Percentiles rank a stretch among this genome's conserved stretches.
Conservation (phyloP, 306 rosid genomes). For the Dalbergia cultrata region DNA sequence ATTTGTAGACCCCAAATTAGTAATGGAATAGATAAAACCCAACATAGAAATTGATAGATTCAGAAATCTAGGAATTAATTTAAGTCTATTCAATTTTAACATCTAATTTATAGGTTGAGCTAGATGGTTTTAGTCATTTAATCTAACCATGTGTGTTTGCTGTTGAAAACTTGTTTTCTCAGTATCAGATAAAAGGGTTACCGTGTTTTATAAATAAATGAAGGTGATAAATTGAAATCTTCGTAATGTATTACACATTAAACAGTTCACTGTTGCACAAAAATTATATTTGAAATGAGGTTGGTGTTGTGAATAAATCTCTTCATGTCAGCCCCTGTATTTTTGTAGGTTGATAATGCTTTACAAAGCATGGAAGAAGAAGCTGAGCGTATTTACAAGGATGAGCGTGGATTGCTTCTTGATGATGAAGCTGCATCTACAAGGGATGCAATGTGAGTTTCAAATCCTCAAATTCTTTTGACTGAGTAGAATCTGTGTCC, state of each 20-base stretch:
- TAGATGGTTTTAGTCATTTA: not conserved
- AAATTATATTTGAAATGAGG: constrained; percentile 6
- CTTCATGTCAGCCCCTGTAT: constrained; percentile 25
- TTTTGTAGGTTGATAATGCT: constrained; percentile 90
- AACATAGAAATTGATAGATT: constrained; percentile 7
- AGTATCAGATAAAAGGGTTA: not conserved
- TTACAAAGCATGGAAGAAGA: constrained; percentile 92
- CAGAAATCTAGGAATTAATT: not conserved
- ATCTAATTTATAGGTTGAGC: constrained; percentile 17
- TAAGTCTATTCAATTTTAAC: not conserved
- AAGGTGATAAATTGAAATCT: constrained; percentile 2
- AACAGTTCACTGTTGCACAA: not conserved
- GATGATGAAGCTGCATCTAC: constrained; percentile 97
- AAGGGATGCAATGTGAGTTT: constrained; percentile 94
- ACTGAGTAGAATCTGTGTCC: constrained; percentile 14
- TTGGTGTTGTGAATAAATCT: not conserved
- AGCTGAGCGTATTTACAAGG: constrained; percentile 93
- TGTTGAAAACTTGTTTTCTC: constrained; percentile 7
- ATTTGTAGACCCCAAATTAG: not conserved
- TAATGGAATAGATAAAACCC: not conserved
- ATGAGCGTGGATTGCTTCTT: constrained; percentile 83
- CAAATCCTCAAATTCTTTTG: constrained; percentile 12
- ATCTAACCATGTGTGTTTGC: not conserved
- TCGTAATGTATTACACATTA: not conserved
- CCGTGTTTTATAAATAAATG: constrained; percentile 4